Base-by-base conservation (phyloP, 2,329 filamentous ascomycete species). In the Penicillium sp. region DNA sequence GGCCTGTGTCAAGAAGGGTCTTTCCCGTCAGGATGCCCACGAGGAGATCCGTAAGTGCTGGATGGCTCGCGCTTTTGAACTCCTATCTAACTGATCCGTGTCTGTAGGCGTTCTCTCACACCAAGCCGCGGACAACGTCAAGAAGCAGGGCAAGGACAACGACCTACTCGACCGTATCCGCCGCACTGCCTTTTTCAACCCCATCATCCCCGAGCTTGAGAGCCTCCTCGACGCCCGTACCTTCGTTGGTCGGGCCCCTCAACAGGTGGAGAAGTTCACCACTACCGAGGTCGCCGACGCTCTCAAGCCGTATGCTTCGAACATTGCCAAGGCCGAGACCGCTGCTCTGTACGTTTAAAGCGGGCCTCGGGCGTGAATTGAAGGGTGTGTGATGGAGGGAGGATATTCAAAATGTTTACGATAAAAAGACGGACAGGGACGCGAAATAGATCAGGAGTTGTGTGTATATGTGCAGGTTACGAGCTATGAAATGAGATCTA, bases 151-250 rank as follows among this genome's bases (percentile, higher is more conserved):
- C 31, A 84, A 85, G 61, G 76, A 82, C 48, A 96, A 96, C 66
- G 90, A 96, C 68, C 79, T 96, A 2, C 83, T 96, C 13, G 84
- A 89, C 56, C 78, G 91, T 13, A 91, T 96, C 67, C 83, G 82
- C 68, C 77, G 74, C 46, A 86, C 80, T 38, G 76, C 83, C 39
- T 96, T 89, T 78, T 96, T 96, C 76, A 77, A 71, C 53, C 77
- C 87, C 1, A 84, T 92, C 56, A 83, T 83, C 77, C 77, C 66
- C 43, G 86, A 92, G 57, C 75, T 92, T 27, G 87, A 90, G 57
- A 73, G 69, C 38, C 80, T 92, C 73, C 73, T 92, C 43, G 80
- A 87, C 55, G 78, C 88, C 1, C 79, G 79, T 63, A 76, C 78
- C 50, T 86, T 84, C 57, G 79, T 82, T 47, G 83, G 83, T 4